Base-by-base conservation (phyloP, 2,329 filamentous ascomycete species). In the Calonectria ilicicola region DNA sequence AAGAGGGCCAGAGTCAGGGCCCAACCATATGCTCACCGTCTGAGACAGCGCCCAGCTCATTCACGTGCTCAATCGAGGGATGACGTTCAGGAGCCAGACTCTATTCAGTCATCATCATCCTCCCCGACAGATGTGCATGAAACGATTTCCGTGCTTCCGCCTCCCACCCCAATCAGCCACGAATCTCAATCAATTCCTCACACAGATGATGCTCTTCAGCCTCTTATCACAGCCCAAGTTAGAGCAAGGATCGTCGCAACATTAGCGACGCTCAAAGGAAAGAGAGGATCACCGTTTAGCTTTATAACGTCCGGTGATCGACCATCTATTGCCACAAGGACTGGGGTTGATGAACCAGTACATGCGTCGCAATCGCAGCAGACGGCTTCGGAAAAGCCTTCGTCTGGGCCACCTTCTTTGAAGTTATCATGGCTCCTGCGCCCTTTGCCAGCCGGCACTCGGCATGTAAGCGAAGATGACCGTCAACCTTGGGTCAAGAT, bases 291-390 rank as follows among this genome's bases (percentile, higher is more conserved):
- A 12, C 70, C 70, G 3, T 76, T 76, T 26, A 76, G 74, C 40
- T 74, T 76, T 40, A 64, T 74, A 64, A 73, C 70, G 9, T 75
- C 71, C 8, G 73, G 73, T 60, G 73, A 75, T 58, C 53, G 32
- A 40, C 53, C 32, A 7, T 40, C 53, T 2, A 8, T 40, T 17
- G 3, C 19, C 7, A 4, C 32, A 3, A 26, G 53, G 40, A 27
- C 21, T 14, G n/a, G 12, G 38, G n/a, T n/a, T 1, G 38, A 65
- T 1, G 47, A 65, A 5, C 21, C 49, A 17, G 26, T 26, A 21
- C 27, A 68, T 1, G 58, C 5, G 21, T 4, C 23, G 14, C 19
- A 49, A 3, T 40, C 65, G 64, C 65, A 68, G 56, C 65, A 44
- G 26, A 23, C 15, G 5, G 26, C 47, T 27, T 63, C n/a, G 32